Base-by-base conservation (phyloP, 306 rosid genomes). In the Casuarina equisetifolia region DNA sequence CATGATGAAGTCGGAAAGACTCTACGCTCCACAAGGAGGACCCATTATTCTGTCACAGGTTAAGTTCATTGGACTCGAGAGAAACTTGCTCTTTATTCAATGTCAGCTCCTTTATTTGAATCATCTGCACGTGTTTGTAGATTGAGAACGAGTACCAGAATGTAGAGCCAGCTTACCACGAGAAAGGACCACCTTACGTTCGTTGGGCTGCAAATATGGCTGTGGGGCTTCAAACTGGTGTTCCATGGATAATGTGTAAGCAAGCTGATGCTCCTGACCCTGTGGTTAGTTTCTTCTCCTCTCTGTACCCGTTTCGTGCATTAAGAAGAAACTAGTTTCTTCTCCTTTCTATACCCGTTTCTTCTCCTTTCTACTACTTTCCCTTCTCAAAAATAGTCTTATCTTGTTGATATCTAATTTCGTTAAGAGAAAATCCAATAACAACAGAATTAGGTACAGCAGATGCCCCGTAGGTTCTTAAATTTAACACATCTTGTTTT, bases 191-290 rank as follows among this genome's bases (percentile, higher is more conserved):
- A 9, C 64, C 89, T 72, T 95, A 95, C 74, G 81, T 89, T 81
- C 88, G 75, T 45, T 95, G 98, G 98, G 95, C 97, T 43, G 98
- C 97, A 53, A 76, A 81, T 52, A 92, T 91, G 98, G 94, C 96
- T 0, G 97, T 88, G 42, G 87, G 88, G 43, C 93, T 88, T 72
- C 84, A 91, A 74, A 95, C 92, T 50, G 97, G 97, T 64, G 97
- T 91, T 62, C 97, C 98, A 25, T 92, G 98, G 98, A 58, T 77
- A 8, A 95, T 95, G 98, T 95, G 98, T 82, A 92, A 83, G 79
- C 98, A 94, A 89, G 85, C 90, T 6, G 91, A 94, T 84, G 98
- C 98, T 74, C 98, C 97, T 16, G 93, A 86, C 72, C 91, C 92
- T 0, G 84, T 95, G 93, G 98, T 92, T 76, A 79, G 87, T 88